phyloP scores from a whole-genome alignment of 2,329 filamentous ascomycete genomes.

The Calonectria crousiana region DNA sequence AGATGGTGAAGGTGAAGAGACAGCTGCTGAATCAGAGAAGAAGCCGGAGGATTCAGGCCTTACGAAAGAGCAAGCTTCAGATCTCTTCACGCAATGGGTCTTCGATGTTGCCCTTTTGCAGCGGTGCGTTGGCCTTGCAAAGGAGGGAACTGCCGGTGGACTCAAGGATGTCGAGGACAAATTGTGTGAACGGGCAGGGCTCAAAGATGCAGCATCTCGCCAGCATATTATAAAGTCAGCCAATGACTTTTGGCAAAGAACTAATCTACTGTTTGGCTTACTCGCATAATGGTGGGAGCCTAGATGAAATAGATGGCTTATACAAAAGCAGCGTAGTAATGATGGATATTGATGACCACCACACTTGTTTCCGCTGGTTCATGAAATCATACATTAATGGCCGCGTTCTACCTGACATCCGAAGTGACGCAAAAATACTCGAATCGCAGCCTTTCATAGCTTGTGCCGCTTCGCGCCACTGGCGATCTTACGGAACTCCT shows the following conservation, averaged over 20 bases:
- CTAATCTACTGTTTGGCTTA: constrained; percentile 84
- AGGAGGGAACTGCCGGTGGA: constrained; percentile 38
- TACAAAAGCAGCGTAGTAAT: neutral
- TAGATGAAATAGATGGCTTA: constrained; percentile 25
- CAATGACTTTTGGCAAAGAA: constrained; percentile 85
- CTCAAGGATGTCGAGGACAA: constrained; percentile 61
- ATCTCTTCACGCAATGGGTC: constrained; percentile 70
- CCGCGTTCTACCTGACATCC: neutral
- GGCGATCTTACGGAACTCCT: constrained; percentile 88
- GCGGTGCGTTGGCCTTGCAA: constrained; percentile 55
- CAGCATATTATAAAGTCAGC: constrained; percentile 72
- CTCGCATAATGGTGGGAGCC: constrained; percentile 59
- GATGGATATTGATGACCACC: constrained; percentile 1
- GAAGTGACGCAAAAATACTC: neutral
- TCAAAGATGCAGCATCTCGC: constrained; percentile 62
- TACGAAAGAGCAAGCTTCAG: constrained; percentile 49
- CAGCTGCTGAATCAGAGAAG: constrained; percentile 15
- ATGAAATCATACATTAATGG: neutral
- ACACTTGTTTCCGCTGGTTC: neutral
- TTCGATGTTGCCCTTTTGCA: constrained; percentile 69
- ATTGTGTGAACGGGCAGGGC: constrained; percentile 58
- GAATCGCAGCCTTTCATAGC: constrained; percentile 62
- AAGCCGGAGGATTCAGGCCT: constrained; percentile 9
- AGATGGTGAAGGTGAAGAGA: constrained; percentile 25
- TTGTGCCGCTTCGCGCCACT: constrained; percentile 95